Evolutionary conservation across 176 grass and related monocot species (phyloP), one percentile per base, ranked within the genome.

Genomic region (Ampelocalamus luodianensis): DNA sequence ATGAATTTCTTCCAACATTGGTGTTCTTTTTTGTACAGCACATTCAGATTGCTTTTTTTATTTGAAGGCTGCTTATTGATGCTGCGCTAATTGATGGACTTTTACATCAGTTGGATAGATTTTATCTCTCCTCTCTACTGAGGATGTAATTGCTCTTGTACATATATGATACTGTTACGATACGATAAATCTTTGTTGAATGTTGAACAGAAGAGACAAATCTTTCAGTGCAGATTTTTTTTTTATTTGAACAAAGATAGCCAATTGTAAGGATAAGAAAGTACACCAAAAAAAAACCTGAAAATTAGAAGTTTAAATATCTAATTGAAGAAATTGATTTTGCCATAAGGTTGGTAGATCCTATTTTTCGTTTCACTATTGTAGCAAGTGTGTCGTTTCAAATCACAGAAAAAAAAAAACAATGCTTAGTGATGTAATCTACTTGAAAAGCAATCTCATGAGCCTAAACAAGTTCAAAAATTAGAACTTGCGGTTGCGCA

Each of bases 131-230:
- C 4, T 64, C 27, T 50, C 3, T 37, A 16, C 15, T 17, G 46
- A 71, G 10, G 18, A 54, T 85, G 58, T 79, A 67, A 90, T 49
- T 66, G 76, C 5, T 86, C 23, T 24, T 87, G 79, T 90, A 83
- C 49, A 87, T 74, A 87, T 74, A 83, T 64, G 40, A 16, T 80
- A 27, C 2, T 10, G 8, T 65, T 72, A 48, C 3, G 5, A 78
- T 77, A 66, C 13, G 4, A 13, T 3, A 23, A 65, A 71, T 72
- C 4, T 82, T 59, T 54, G 6, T 66, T 73, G 11, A 20, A 17
- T 83, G 39, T 58, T 60, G 32, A 84, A 67, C n/a, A 67, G 12
- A 49, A n/a, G 49, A 27, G 82, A 71, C 8, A 32, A 23, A 64
- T 9, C 22, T 38, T 56, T 60, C 9, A 60, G 20, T 56, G 72